Evolutionary conservation across 2,329 filamentous ascomycete species (phyloP).

Genomic region (Colletotrichum abscissum): DNA sequence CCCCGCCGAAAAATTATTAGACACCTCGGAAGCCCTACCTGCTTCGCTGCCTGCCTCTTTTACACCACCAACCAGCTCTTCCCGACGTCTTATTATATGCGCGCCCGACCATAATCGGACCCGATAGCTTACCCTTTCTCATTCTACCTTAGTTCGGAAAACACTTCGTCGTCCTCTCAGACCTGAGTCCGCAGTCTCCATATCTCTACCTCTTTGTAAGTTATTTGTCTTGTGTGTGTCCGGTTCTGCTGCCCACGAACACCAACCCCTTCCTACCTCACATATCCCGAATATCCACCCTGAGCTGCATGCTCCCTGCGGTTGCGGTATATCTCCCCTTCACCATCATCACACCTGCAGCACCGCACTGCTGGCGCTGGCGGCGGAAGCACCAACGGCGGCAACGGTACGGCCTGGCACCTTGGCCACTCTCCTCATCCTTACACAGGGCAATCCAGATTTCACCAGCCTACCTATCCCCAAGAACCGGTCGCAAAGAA

Average conservation of each 20-base stretch:
- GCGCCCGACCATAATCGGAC: constrained; percentile 28
- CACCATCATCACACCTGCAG: constrained; percentile 6
- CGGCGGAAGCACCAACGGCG: not conserved
- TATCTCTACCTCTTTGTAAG: constrained; percentile 19
- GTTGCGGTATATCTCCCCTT: constrained; percentile 29
- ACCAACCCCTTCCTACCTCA: not conserved
- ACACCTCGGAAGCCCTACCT: constrained; percentile 36
- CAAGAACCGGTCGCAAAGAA: constrained; percentile 23
- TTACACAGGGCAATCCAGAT: constrained; percentile 11
- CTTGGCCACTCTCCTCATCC: constrained; percentile 4
- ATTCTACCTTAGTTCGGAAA: constrained; percentile 17
- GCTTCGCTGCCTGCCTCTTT: not conserved
- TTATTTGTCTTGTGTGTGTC: constrained; percentile 22
- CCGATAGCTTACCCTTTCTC: constrained; percentile 31
- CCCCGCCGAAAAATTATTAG: constrained; percentile 36
- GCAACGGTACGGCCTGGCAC: not conserved
- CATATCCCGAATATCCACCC: constrained; percentile 28
- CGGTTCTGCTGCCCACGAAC: not conserved
- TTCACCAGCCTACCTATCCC: constrained; percentile 1
- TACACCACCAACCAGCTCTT: not conserved
- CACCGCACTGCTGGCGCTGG: constrained; percentile 3
- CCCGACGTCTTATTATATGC: constrained; percentile 32
- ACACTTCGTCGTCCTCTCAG: constrained; percentile 3
- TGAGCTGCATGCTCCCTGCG: constrained; percentile 26
- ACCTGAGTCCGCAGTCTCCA: not conserved